Evolutionary conservation across 2,329 filamentous ascomycete species (phyloP).

Genomic region (Immersiporthe knoxdaviesiana): DNA sequence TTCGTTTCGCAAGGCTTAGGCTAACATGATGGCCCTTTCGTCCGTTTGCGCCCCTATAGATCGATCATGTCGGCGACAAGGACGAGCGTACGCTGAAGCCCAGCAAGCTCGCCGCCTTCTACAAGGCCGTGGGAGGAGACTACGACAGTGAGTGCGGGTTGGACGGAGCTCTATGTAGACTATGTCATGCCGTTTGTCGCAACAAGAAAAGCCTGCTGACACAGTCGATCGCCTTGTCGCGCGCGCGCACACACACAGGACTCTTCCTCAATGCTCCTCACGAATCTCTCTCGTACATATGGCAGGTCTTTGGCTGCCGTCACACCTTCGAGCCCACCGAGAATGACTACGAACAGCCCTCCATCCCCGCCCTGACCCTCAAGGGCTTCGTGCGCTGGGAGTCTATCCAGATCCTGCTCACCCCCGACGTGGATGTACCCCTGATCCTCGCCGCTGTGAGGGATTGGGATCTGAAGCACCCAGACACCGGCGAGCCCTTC

Average conservation of each 20-base stretch:
- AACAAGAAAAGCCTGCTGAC: conserved; percentile 23
- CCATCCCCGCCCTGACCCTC: conserved; percentile 79
- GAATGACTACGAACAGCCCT: conserved; percentile 67
- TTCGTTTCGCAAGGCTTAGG: no score
- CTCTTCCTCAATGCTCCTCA: conserved; percentile 79
- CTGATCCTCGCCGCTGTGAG: conserved; percentile 81
- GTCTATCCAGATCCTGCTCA: conserved; percentile 84
- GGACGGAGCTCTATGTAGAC: not conserved
- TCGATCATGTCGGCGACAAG: conserved; percentile 61
- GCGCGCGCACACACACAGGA: conserved; percentile 43
- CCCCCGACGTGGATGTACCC: conserved; percentile 83
- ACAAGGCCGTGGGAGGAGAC: conserved; percentile 73
- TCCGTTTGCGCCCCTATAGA: conserved; percentile 45
- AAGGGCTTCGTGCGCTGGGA: conserved; percentile 93
- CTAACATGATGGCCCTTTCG: conserved; percentile 28
- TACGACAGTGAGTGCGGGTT: conserved; percentile 60
- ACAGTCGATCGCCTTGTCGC: conserved; percentile 4
- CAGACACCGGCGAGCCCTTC: conserved; percentile 72
- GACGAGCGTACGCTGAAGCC: conserved; percentile 60
- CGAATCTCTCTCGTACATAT: conserved; percentile 84
- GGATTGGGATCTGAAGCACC: conserved; percentile 76
- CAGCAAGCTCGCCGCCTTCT: conserved; percentile 75
- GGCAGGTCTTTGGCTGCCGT: conserved; percentile 87
- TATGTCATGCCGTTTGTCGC: not conserved
- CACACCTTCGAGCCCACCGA: conserved; percentile 80